These are phyloP conservation scores for Coffea canephora DNA, from an alignment of 257 asterid species.

Conservation along the genomic window DNA sequence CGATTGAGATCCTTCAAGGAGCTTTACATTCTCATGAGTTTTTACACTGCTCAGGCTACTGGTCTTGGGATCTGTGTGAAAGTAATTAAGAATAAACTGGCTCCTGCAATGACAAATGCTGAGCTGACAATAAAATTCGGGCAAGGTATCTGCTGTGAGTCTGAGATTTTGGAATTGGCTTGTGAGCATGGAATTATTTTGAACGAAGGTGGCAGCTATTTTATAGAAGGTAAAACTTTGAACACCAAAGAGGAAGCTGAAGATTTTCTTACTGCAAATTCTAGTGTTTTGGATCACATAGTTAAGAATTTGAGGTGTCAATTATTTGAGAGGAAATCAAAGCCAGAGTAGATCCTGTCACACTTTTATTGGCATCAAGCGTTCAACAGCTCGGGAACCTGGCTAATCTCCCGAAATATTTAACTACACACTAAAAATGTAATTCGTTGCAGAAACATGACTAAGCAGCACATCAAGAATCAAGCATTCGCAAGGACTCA, in stretches of 20 bases:
- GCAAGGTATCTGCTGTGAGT: conserved; percentile 54
- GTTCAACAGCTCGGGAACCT: not conserved
- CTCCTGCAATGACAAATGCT: conserved; percentile 73
- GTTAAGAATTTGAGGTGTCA: conserved; percentile 55
- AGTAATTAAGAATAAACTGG: conserved; percentile 86
- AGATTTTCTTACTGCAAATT: conserved; percentile 55
- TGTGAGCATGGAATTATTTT: conserved; percentile 75
- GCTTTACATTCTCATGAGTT: not conserved
- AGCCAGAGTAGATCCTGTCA: conserved; percentile 15
- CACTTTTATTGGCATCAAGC: not conserved
- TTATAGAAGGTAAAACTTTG: conserved; percentile 52
- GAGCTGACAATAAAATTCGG: conserved; percentile 68
- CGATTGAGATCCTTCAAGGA: not conserved
- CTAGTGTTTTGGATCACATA: conserved; percentile 46
- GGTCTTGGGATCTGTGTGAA: conserved; percentile 79
- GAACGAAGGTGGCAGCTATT: conserved; percentile 53
- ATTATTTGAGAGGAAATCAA: conserved; percentile 44
- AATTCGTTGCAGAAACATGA: not conserved
- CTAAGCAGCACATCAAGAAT: not conserved
- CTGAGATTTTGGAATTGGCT: conserved; percentile 85
- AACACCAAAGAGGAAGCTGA: conserved; percentile 58
- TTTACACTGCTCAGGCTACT: conserved; percentile 52
- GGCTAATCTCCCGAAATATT: not conserved
- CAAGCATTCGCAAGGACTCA: not conserved
- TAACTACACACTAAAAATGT: not conserved